Base-by-base conservation (phyloP, 305 asterid species). In the Fraxinus floribunda region DNA sequence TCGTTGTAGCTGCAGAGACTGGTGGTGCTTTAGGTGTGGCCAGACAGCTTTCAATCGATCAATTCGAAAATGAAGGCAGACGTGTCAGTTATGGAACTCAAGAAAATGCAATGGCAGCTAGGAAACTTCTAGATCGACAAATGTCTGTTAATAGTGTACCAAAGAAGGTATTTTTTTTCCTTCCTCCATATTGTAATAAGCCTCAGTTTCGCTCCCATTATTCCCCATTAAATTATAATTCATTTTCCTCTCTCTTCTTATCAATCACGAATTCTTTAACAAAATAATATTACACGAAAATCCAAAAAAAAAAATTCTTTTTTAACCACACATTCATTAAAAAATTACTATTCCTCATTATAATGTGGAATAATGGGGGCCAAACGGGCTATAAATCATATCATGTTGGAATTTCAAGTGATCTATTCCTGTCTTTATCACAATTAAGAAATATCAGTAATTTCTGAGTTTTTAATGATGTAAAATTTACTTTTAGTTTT, bases 11-110 rank as follows among this genome's bases (percentile, higher is more conserved):
- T 84, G 99, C 99, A 30, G 99, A 95, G 90, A 95, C 98, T 36
- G 93, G 98, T 83, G 98, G 99, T 76, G 97, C 98, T 81, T 90
- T 97, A 83, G 98, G 99, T 84, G 99, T 97, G 94, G 99, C 95
- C 75, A 92, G 99, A 88, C 98, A 95, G 90, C 99, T 97, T 85
- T 95, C 98, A 16, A 97, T 97, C 44, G 99, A 97, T 89, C 99
- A 97, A 85, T 97, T 97, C 34, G 99, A 96, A 91, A 94, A 96
- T 83, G 99, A 96, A 87, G 99, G 99, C 86, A 91, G 99, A 80
- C 91, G 99, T 73, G 99, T 97, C 84, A 94, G 98, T 87, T 97
- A 97, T 82, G 99, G 99, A 79, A 95, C 98, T 76, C 98, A 98
- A 78, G 99, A 97, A 90, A 93, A 89, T 91, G 98, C 99, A 64